Conservation (phyloP, 1,284 basidiomycete genomes). For the Neotropicomus parvogracilis region DNA sequence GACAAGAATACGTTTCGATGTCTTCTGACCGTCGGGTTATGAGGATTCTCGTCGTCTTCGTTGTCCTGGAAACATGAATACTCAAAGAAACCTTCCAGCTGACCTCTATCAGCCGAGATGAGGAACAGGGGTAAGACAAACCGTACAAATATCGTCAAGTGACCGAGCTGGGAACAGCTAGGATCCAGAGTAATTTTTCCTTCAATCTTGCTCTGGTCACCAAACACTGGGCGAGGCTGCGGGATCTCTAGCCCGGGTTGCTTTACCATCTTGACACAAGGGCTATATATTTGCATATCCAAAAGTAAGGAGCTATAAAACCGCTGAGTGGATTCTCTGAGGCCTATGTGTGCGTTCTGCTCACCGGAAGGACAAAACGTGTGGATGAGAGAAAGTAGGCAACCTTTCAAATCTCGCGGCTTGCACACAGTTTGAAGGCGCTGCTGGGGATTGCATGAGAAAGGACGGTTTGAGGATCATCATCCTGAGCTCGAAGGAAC, state of each 20-base stretch:
- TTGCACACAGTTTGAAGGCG: conserved; percentile 29
- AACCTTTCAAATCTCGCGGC: conserved; percentile 15
- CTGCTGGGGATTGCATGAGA: conserved; percentile 17
- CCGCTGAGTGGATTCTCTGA: neutral
- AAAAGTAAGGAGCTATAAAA: conserved; percentile 50
- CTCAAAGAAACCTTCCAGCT: conserved; percentile 65
- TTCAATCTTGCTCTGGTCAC: conserved; percentile 54
- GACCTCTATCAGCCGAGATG: conserved; percentile 6
- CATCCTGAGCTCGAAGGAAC: conserved; percentile 18
- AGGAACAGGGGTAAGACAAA: neutral
- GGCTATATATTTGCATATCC: conserved; percentile 58
- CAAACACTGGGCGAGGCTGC: conserved; percentile 54
- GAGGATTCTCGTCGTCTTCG: conserved; percentile 22
- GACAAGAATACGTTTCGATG: conserved; percentile 56
- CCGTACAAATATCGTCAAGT: conserved; percentile 55
- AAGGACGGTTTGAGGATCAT: conserved; percentile 24
- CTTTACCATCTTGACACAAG: conserved; percentile 49
- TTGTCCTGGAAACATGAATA: conserved; percentile 40
- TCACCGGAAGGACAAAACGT: conserved; percentile 48
- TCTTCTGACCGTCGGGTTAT: conserved; percentile 28
- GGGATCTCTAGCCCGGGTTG: conserved; percentile 33
- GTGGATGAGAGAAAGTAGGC: conserved; percentile 29
- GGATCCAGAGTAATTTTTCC: conserved; percentile 57
- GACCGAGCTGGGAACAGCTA: conserved; percentile 48
- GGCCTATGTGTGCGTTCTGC: conserved; percentile 1